Base-by-base conservation (phyloP, 2,329 filamentous ascomycete genomes). In the Xylariaceae sp. region DNA sequence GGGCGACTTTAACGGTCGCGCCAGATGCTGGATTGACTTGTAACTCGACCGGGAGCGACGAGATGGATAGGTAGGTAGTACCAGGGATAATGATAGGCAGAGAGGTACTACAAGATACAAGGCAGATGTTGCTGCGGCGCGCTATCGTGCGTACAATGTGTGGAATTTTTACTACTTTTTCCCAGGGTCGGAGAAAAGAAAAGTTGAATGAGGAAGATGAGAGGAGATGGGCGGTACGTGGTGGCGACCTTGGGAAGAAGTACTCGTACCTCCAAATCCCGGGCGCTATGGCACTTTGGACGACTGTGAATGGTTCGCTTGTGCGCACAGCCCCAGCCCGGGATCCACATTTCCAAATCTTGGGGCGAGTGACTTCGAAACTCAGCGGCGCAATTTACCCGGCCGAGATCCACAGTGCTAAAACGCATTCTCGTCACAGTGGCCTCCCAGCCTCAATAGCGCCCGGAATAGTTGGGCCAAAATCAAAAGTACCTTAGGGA, bases 231-330 rank as follows among this genome's bases (percentile, higher is more conserved):
- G 49, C 35, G 57, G 57, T 59, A 59, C 57, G 57, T 52, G 57
- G 57, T 34, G 57, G 52, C 57, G 39, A 56, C 53, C 57, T 59
- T 59, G 15, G 17, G 53, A 56, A 56, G 53, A 55, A 59, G 57
- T 59, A 18, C 17, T 18, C 17, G 17, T 18, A 59, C 57, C 57
- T 49, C 53, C 10, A 49, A 41, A 59, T 56, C 57, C 53, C n/a
- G 18, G 57, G 3, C 50, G n/a, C 44, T 52, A 17, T 8, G 23
- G 41, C 30, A 39, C 53, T 39, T 57, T 23, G 3, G 35, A 37
- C 13, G 44, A 5, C 37, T 49, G n/a, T 53, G 45, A 59, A 37
- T 59, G 53, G 57, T 17, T 59, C 53, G 53, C 49, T 55, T 41
- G 35, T 47, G 37, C 53, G 57, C 57, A 51, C 51, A 59, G 53